phyloP scores from a whole-genome alignment of 2,329 filamentous ascomycete species.

The Microdochium paspali region DNA sequence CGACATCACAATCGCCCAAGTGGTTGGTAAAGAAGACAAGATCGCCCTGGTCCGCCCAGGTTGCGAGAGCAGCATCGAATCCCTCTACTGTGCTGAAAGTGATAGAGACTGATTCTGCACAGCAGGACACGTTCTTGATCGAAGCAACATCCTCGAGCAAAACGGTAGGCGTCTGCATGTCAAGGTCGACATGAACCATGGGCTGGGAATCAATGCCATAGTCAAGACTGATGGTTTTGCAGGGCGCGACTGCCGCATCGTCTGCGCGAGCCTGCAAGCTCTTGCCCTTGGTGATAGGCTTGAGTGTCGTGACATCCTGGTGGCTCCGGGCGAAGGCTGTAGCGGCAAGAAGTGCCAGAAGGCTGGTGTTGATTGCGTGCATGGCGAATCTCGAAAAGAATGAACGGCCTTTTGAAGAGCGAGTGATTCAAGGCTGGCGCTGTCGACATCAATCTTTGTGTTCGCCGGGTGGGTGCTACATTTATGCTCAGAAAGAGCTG shows the following conservation, averaged over 20 bases:
- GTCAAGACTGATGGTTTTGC: background rate
- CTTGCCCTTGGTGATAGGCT: background rate
- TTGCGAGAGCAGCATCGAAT: conserved; percentile 9
- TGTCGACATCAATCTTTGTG: background rate
- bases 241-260: background rate
- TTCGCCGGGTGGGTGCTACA: background rate
- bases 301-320: background rate
- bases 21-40: conserved; percentile 14
- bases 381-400: background rate
- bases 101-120: conserved; percentile 34
- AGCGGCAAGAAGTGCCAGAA: background rate
- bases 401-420: background rate
- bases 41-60: conserved; percentile 9
- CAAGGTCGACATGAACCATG: conserved; percentile 42
- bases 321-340: background rate
- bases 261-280: background rate
- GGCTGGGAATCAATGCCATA: conserved; percentile 25
- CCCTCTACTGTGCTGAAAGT: conserved; percentile 9
- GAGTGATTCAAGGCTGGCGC: background rate
- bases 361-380: background rate
- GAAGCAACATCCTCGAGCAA: conserved; percentile 28
- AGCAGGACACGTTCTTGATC: conserved; percentile 43
- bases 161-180: conserved; percentile 23
- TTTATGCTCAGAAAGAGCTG: background rate
- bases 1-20: conserved; percentile 10